Base-by-base conservation (phyloP, 1,284 basidiomycete genomes). In the Veloporphyrellus conicus region DNA sequence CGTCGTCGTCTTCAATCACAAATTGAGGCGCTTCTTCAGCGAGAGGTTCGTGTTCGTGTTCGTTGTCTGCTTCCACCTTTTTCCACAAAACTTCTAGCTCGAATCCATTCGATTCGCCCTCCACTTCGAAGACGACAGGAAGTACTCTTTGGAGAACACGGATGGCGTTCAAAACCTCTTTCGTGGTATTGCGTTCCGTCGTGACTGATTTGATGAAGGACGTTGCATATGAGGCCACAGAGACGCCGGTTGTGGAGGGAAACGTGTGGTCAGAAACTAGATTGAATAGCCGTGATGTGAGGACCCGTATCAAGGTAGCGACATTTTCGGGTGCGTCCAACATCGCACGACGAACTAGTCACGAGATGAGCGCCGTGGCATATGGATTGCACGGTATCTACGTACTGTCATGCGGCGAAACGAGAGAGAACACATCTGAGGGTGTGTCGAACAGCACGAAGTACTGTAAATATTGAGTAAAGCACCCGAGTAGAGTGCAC, bases 131-230 rank as follows among this genome's bases (percentile, higher is more conserved):
- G 35, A 94, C 71, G 14, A 93, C 83, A 2, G 92, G 92, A 12
- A 95, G 70, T n/a, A 95, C 78, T 47, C 93, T 78, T 50, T 89
- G 84, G 18, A 97, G 77, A 7, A 96, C 80, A 25, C 93, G 79
- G 22, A 95, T 64, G 61, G 91, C 93, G 60, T 94, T 96, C 34
- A 96, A 75, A 2, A 84, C 89, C 62, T 95, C 87, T 55, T 85
- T 86, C 0, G 87, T 89, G 8, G 87, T 69, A 58, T 87, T 86
- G 41, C 81, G 74, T 54, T 83, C 81, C 8, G 71, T 55, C 14
- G 71, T 64, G 33, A 72, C 64, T 35, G 74, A 68, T 55, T 81
- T 84, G 50, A 87, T 84, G 59, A 88, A 74, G 3, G 82, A 80
- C 3, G 81, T 74, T 19, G 85, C 81, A 59, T 86, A 77, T 23